Conservation (phyloP, 768 basidiomycete species). For the Boletus speciosus region DNA sequence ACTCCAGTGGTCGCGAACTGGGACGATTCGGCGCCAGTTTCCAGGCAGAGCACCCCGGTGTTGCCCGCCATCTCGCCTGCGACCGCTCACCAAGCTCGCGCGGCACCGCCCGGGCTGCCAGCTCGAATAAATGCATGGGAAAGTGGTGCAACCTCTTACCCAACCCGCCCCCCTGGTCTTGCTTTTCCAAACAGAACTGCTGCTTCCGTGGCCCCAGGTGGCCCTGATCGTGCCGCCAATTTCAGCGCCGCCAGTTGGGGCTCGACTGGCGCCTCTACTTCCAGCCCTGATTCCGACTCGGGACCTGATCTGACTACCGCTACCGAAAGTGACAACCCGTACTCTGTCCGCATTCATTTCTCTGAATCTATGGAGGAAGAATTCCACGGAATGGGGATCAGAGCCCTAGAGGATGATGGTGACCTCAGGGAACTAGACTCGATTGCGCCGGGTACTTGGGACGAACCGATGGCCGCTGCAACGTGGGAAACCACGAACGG, state of each 20-base stretch:
- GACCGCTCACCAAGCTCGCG: constrained; percentile 2
- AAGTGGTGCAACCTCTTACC: constrained; percentile 1
- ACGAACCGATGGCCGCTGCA: background rate
- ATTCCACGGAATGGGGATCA: constrained; percentile 25
- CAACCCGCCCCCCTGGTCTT: constrained; percentile 14
- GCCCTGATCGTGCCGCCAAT: constrained; percentile 7
- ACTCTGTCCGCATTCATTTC: constrained; percentile 19
- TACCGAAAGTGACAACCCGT: constrained; percentile 25
- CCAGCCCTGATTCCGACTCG: constrained; percentile 29
- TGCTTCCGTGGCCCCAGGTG: background rate
- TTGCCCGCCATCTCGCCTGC: constrained; percentile 1
- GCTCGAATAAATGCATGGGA: constrained; percentile 10
- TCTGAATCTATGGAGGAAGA: constrained; percentile 29
- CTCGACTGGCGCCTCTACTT: constrained; percentile 20
- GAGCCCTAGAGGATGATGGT: constrained; percentile 7
- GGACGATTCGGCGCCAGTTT: constrained; percentile 16
- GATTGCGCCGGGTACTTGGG: constrained; percentile 26
- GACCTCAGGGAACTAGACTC: constrained; percentile 21
- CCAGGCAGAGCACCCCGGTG: constrained; percentile 18
- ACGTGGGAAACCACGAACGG: constrained; percentile 1
- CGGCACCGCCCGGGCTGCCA: constrained; percentile 10
- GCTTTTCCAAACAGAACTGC: constrained; percentile 1
- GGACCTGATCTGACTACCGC: constrained; percentile 22
- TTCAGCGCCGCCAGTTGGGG: constrained; percentile 20
- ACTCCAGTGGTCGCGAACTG: constrained; percentile 12